A percentile compares a stretch with the other conserved stretches of the same genome.
These are phyloP conservation scores for Xylaria curta DNA, from an alignment of 495 filamentous ascomycete genomes.

Conservation along the genomic window DNA sequence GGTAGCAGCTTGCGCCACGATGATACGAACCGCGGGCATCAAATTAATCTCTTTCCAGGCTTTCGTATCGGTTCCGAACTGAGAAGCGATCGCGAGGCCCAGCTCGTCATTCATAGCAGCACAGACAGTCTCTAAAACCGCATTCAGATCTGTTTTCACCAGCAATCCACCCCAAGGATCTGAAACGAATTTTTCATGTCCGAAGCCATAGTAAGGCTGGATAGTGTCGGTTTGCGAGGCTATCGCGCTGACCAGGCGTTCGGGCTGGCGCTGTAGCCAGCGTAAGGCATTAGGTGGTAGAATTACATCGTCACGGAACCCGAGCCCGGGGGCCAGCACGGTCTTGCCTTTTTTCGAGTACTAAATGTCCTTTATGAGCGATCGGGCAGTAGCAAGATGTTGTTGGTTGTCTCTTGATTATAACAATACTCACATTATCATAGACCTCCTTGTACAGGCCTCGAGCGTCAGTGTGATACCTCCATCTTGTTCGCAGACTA, in stretches of 20 bases:
- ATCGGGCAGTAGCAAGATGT: neutral
- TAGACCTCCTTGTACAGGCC: conserved; percentile 36
- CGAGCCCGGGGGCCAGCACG: conserved; percentile 45
- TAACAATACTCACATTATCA: conserved; percentile 32
- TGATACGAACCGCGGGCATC: conserved; percentile 37
- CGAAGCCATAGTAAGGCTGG: conserved; percentile 29
- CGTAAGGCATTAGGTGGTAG: conserved; percentile 29
- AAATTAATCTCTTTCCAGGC: conserved; percentile 36
- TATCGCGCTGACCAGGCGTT: conserved; percentile 25
- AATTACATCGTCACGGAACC: conserved; percentile 43
- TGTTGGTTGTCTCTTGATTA: neutral
- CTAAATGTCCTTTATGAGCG: conserved; percentile 18
- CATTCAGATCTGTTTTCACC: conserved; percentile 36
- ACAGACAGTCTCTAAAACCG: conserved; percentile 29
- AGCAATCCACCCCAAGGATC: conserved; percentile 31
- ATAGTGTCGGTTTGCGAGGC: conserved; percentile 24
- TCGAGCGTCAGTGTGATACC: conserved; percentile 34
- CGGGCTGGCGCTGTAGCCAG: conserved; percentile 35
- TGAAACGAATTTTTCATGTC: conserved; percentile 12
- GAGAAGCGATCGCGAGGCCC: conserved; percentile 30
- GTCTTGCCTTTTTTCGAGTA: conserved; percentile 44
- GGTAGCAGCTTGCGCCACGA: conserved; percentile 44
- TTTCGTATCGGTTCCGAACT: conserved; percentile 27
- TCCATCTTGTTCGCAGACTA: conserved; percentile 31
- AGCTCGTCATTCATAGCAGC: conserved; percentile 34